Evolutionary conservation across 768 basidiomycete genomes (phyloP), one percentile per base, ranked within the genome.

Genomic region (Russula virescens): DNA sequence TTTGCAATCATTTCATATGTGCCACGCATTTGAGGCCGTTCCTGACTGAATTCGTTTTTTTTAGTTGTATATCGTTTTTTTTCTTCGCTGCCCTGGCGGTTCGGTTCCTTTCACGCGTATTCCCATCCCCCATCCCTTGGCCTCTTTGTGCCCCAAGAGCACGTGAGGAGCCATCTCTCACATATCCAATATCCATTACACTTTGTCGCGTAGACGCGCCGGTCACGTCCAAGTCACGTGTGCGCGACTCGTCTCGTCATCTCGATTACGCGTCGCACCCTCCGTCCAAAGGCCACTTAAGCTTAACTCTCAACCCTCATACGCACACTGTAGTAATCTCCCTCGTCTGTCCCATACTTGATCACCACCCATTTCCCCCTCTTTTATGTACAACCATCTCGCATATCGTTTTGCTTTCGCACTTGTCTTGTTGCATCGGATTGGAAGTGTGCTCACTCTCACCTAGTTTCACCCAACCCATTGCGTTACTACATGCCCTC

Each of bases 341-440:
- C 38, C 10, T 28, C 42, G 18, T 43, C 38, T 59, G 49, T 45
- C 38, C 38, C 47, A 61, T 45, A 31, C 38, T 35, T 2, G 26
- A 54, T 38, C 23, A n/a, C 34, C 28, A 2, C 18, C 34, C 49
- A 46, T 26, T 54, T 40, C 31, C 31, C 31, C 31, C 31, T 31
- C 26, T 13, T 11, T 14, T 60, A 57, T 64, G 54, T 54, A 25
- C 50, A 45, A 48, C 48, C 35, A 50, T 45, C 58, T 59, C 43
- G 25, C 53, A 59, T 46, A 49, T 63, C 52, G 58, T 60, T 55
- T 60, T 55, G 63, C 58, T 64, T 50, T 64, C 63, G 58, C 63
- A 64, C 47, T 59, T 63, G 62, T 63, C 53, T 59, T 63, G 63
- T 64, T 28, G 47, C 58, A 60, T 45, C 42, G 47, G 53, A 55